Percentiles rank a stretch among this genome's conserved stretches.
Evolutionary conservation across 805 yeast species (phyloP).

Genomic region (Hanseniaspora taiwanica): DNA sequence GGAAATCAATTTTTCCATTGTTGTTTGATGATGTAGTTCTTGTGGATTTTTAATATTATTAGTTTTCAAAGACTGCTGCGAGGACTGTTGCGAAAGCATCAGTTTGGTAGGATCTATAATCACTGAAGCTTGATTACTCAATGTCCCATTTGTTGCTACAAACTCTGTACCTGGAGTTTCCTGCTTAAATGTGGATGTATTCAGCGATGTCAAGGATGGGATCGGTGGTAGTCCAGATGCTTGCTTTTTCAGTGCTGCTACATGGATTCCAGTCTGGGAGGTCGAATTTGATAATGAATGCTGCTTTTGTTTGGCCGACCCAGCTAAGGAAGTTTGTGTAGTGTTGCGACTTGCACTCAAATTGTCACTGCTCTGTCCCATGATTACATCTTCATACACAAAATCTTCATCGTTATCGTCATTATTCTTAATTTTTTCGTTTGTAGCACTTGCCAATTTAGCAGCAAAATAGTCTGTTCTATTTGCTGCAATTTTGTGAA

Average conservation of each 20-base stretch:
- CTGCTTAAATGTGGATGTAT: not conserved
- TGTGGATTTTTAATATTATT: slow-evolving; percentile 2
- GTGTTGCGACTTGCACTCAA: slow-evolving; percentile 2
- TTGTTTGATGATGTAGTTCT: slow-evolving; percentile 8
- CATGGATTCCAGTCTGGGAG: no score
- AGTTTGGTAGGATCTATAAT: slow-evolving; percentile 5
- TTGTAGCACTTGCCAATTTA: slow-evolving; percentile 84
- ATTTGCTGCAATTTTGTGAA: slow-evolving; percentile 33
- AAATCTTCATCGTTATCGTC: slow-evolving; percentile 89
- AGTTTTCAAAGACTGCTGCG: not conserved
- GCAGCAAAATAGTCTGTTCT: slow-evolving; percentile 94
- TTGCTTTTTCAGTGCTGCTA: no score
- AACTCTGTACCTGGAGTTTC: not conserved
- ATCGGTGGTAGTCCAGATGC: no score
- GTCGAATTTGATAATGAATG: no score
- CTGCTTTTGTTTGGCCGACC: no score
- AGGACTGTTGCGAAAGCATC: slow-evolving; percentile 2
- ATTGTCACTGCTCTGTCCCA: slow-evolving; percentile 18
- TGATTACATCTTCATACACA: slow-evolving; percentile 55
- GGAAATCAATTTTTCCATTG: not conserved
- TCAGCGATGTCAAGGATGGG: no score
- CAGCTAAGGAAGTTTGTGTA: not conserved
- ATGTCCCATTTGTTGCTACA: no score
- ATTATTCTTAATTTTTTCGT: slow-evolving; percentile 45
- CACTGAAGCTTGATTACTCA: slow-evolving; percentile 5